A percentile compares a stretch with the other conserved stretches of the same genome.
phyloP scores from a whole-genome alignment of 192 early-diverging fungal genomes.

The Backusella mclennaniae region DNA sequence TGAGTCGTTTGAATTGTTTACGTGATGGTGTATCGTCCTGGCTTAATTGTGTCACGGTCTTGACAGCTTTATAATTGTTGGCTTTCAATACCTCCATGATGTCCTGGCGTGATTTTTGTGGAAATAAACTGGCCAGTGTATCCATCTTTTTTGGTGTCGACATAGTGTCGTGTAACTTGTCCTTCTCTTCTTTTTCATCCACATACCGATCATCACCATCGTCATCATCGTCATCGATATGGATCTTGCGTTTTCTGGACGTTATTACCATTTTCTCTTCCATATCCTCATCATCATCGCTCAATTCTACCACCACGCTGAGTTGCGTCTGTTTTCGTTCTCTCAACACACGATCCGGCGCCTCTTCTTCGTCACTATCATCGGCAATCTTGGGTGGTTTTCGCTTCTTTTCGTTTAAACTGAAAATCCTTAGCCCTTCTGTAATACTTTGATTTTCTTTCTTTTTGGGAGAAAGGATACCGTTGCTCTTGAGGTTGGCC shows the following conservation, averaged over 20 bases:
- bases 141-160: neutral
- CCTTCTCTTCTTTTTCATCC: neutral
- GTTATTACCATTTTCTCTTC: neutral
- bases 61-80: neutral
- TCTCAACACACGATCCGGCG: neutral
- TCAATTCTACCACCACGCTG: neutral
- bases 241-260: neutral
- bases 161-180: neutral
- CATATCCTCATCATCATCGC: neutral
- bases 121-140: neutral
- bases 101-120: neutral
- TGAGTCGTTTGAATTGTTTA: neutral
- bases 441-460: neutral
- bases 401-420: neutral
- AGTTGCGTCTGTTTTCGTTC: neutral
- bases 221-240: neutral
- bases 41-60: neutral
- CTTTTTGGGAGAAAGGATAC: neutral
- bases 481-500: neutral
- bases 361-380: neutral
- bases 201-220: constrained; percentile 9
- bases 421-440: neutral
- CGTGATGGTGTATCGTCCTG: neutral
- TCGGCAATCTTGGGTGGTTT: neutral
- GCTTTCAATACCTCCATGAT: neutral